Percentiles rank a stretch among this genome's conserved stretches.
phyloP scores from a whole-genome alignment of 306 rosid species.

The Trifolium subterraneum region DNA sequence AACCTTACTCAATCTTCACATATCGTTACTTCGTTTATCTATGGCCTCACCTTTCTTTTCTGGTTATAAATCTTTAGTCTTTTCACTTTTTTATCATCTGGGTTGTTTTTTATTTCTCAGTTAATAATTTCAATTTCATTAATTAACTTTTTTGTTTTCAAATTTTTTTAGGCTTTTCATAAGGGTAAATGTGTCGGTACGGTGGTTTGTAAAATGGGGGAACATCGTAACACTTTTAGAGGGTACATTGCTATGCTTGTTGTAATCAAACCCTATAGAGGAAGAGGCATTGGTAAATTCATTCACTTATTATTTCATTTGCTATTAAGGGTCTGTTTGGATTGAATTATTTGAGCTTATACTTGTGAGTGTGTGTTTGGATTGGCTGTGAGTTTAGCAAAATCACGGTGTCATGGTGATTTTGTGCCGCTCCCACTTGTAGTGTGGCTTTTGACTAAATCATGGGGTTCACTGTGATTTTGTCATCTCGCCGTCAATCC shows the following conservation, averaged over 20 bases:
- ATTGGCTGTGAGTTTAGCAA: no score
- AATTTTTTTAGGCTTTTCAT: constrained; percentile 71
- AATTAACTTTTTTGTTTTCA: background rate
- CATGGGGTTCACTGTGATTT: no score
- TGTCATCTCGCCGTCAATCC: no score
- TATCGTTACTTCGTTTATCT: constrained; percentile 94
- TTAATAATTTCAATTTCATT: background rate
- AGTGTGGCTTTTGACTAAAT: no score
- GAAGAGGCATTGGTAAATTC: constrained; percentile 81
- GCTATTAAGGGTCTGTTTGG: background rate
- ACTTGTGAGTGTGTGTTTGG: no score
- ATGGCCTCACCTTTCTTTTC: constrained; percentile 95
- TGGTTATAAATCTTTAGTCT: constrained; percentile 50
- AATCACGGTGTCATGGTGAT: no score
- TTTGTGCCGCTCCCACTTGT: no score
- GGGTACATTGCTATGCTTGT: constrained; percentile 98
- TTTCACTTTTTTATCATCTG: background rate
- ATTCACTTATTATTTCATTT: background rate
- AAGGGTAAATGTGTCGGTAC: constrained; percentile 90
- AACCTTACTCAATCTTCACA: constrained; percentile 97
- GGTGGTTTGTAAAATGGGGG: constrained; percentile 97
- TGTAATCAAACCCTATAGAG: constrained; percentile 87
- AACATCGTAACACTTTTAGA: constrained; percentile 84
- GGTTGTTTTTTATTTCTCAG: background rate
- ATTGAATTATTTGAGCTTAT: no score